Evolutionary conservation across 768 basidiomycete species (phyloP), one percentile per base, ranked within the genome.

Genomic region (Flagelloscypha sp.): DNA sequence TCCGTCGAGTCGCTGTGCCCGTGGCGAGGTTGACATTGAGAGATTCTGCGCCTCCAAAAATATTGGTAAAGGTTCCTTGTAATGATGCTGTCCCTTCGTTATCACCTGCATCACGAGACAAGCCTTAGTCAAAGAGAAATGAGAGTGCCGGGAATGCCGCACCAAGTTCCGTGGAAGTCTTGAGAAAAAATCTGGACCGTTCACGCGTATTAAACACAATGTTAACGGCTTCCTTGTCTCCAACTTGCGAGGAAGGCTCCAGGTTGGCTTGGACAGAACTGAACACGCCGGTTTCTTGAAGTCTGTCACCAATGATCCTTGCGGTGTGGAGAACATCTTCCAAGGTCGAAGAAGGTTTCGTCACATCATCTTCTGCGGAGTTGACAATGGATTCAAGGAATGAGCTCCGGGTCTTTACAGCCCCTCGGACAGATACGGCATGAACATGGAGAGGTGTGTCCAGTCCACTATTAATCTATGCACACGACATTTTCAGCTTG

Each of bases 11-110:
- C 50, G 84, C 83, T 2, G 93, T 94, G 1, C 93, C 94, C 12
- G 83, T 65, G 1, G 92, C 76, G 8, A 86, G 55, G 35, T 84
- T 84, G 10, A 82, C 87, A 49, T 88, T 83, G 33, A 98, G 65
- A 0, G 76, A 74, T 57, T 99, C 94, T 11, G 84, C 94, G 6
- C 89, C 85, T 17, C 94, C 94, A 46, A 98, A 84, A 4, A 84
- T 73, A 56, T 98, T 98, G 10, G 85, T 71, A 25, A 97, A 58
- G 33, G n/a, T n/a, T n/a, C n/a, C 84, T 76, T 6, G 75, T 89
- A 5, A 82, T 86, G 25, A 82, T 73, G 36, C 80, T 84, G 90
- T 83, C 0, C 7, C 1, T 18, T 20, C 65, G 40, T 4, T n/a
- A 6, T 15, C n/a, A 17, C 15, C 19, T 24, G 29, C 7, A 24